phyloP scores from a whole-genome alignment of 805 yeast genomes.

The Teunomyces panamensis region DNA sequence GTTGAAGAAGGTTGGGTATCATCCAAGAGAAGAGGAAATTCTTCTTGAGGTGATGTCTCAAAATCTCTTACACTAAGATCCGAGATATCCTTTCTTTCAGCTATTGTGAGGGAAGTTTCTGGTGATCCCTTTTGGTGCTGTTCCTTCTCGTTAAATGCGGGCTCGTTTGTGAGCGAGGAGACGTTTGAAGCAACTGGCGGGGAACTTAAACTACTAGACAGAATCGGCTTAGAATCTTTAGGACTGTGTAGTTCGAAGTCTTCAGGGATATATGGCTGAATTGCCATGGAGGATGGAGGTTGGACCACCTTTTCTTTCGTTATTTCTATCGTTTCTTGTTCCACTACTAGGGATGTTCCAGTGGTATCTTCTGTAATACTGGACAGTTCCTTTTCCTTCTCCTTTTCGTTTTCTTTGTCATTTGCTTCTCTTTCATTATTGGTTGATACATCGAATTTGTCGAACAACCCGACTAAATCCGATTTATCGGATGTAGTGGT shows the following conservation, averaged over 20 bases:
- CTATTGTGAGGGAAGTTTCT: neutral
- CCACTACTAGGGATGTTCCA: neutral
- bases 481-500: slow-evolving; percentile 3
- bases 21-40: slow-evolving; percentile 8
- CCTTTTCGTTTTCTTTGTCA: slow-evolving; percentile 7
- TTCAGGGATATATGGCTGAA: slow-evolving; percentile 1
- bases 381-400: slow-evolving; percentile 8
- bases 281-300: neutral
- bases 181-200: neutral
- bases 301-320: slow-evolving; percentile 2
- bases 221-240: neutral
- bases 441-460: slow-evolving; percentile 28
- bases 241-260: neutral
- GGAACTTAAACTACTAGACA: neutral
- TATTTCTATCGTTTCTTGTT: neutral
- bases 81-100: slow-evolving; percentile 7
- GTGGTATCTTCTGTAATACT: slow-evolving; percentile 1
- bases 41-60: slow-evolving; percentile 16
- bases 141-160: slow-evolving; percentile 2
- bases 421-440: slow-evolving; percentile 2
- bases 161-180: neutral
- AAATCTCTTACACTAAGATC: slow-evolving; percentile 13
- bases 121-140: neutral
- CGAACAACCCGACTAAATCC: slow-evolving; percentile 32
- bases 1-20: neutral